Evolutionary conservation across 2,329 filamentous ascomycete species (phyloP).

Genomic region (Ceratocystis smalleyi): DNA sequence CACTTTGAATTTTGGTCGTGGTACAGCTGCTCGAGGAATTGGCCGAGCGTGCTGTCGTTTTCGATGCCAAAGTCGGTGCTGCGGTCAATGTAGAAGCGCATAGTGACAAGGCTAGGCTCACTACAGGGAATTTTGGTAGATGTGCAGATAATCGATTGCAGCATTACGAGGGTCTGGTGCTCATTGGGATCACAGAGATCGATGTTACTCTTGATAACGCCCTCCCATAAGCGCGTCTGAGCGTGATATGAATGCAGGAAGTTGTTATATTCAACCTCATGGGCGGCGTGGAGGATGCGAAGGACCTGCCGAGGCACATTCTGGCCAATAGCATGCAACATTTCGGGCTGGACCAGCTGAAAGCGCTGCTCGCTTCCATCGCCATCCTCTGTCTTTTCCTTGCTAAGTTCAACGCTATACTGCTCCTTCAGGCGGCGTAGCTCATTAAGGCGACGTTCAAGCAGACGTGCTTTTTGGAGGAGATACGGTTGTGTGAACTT

Average conservation of each 20-base stretch:
- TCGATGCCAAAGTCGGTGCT: constrained; percentile 55
- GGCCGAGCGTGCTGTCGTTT: constrained; percentile 82
- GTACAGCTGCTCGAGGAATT: constrained; percentile 87
- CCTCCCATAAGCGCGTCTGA: constrained; percentile 91
- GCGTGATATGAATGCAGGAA: constrained; percentile 86
- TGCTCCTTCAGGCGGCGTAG: constrained; percentile 73
- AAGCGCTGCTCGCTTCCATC: constrained; percentile 61
- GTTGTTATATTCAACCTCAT: constrained; percentile 93
- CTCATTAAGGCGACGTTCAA: constrained; percentile 70
- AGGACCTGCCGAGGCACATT: constrained; percentile 74
- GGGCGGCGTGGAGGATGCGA: constrained; percentile 85
- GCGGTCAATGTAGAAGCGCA: constrained; percentile 90
- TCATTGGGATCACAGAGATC: constrained; percentile 89
- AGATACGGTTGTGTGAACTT: constrained; percentile 90
- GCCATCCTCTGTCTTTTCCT: constrained; percentile 27
- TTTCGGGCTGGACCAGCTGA: constrained; percentile 82
- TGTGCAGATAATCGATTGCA: constrained; percentile 89
- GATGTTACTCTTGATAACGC: constrained; percentile 73
- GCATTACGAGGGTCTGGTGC: constrained; percentile 88
- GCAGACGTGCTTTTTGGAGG: constrained; percentile 77
- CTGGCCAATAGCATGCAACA: constrained; percentile 74
- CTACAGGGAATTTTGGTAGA: constrained; percentile 84
- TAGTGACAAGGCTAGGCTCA: constrained; percentile 75
- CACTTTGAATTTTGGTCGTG: constrained; percentile 62
- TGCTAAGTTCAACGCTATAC: constrained; percentile 14